These are phyloP conservation scores for Alliaria petiolata DNA, from an alignment of 345 rosid species.

Conservation along the genomic window DNA sequence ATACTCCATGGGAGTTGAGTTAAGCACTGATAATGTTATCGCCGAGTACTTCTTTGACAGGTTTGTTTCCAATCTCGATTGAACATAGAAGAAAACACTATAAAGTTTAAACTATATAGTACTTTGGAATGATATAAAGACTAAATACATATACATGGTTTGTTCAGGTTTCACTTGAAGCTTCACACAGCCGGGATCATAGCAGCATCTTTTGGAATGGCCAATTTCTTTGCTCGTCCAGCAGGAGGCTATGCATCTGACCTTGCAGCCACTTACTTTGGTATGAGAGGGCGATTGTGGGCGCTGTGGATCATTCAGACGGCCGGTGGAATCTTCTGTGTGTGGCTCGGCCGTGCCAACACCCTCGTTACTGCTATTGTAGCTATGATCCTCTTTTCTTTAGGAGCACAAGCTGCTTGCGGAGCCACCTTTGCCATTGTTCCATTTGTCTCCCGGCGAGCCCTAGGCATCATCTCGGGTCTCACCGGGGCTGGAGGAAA, in stretches of 20 bases:
- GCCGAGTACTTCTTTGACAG: conserved; percentile 72
- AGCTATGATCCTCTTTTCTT: conserved; percentile 49
- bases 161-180: conserved; percentile 37
- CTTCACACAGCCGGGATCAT: conserved; percentile 51
- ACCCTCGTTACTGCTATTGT: conserved; percentile 32
- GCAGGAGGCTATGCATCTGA: conserved; percentile 48
- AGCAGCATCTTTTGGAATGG: conserved; percentile 58
- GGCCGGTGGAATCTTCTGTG: conserved; percentile 49
- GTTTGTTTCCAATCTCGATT: conserved; percentile 2
- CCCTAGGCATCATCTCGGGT: conserved; percentile 50
- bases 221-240: conserved; percentile 54
- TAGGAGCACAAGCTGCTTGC: conserved; percentile 59
- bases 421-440: conserved; percentile 60
- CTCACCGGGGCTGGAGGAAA: conserved; percentile 59
- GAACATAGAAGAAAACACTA: background rate
- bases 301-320: conserved; percentile 52
- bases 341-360: conserved; percentile 45
- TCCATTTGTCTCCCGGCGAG: conserved; percentile 54
- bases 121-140: background rate
- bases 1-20: conserved; percentile 60
- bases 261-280: conserved; percentile 36
- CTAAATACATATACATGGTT: background rate
- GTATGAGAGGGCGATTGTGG: conserved; percentile 61
- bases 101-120: background rate
- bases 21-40: conserved; percentile 63